phyloP scores from a whole-genome alignment of 1,284 basidiomycete species.

The Amylostereum areolatum region DNA sequence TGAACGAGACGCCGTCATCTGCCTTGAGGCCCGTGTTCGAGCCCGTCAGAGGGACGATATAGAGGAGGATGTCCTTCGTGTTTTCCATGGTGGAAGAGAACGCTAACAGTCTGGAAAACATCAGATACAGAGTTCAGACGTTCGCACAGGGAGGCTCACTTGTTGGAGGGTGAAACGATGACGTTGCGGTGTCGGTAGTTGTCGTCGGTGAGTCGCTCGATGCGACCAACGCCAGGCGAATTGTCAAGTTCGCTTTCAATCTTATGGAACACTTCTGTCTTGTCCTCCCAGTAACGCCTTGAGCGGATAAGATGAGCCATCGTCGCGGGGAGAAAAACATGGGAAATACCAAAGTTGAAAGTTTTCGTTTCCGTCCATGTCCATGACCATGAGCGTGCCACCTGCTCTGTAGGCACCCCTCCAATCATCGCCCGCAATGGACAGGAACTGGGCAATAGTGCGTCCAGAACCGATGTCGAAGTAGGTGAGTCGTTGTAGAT shows the following conservation, averaged over 20 bases:
- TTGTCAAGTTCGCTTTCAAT: slow-evolving; percentile 30
- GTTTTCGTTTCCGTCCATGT: slow-evolving; percentile 31
- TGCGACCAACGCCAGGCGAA: slow-evolving; percentile 27
- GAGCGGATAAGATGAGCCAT: not conserved
- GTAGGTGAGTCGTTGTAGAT: slow-evolving; percentile 28
- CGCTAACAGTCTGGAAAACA: slow-evolving; percentile 20
- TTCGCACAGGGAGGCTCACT: slow-evolving; percentile 14
- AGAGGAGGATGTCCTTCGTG: slow-evolving; percentile 26
- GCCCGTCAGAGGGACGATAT: slow-evolving; percentile 20
- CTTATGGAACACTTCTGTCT: slow-evolving; percentile 18
- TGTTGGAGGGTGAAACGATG: slow-evolving; percentile 25
- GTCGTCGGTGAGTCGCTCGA: slow-evolving; percentile 32
- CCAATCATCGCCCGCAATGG: slow-evolving; percentile 31
- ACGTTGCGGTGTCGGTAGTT: slow-evolving; percentile 21
- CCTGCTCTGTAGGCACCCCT: slow-evolving; percentile 25
- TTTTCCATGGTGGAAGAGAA: slow-evolving; percentile 34
- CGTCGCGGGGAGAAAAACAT: not conserved
- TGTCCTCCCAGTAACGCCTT: slow-evolving; percentile 37
- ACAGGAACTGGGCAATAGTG: slow-evolving; percentile 21
- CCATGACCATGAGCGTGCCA: slow-evolving; percentile 32
- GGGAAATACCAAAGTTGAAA: slow-evolving; percentile 30
- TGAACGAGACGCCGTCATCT: slow-evolving; percentile 11
- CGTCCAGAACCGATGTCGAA: slow-evolving; percentile 29
- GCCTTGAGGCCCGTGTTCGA: slow-evolving; percentile 22
- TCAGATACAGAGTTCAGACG: not conserved